phyloP scores from a whole-genome alignment of 257 asterid genomes.

The Plantago elongata region DNA sequence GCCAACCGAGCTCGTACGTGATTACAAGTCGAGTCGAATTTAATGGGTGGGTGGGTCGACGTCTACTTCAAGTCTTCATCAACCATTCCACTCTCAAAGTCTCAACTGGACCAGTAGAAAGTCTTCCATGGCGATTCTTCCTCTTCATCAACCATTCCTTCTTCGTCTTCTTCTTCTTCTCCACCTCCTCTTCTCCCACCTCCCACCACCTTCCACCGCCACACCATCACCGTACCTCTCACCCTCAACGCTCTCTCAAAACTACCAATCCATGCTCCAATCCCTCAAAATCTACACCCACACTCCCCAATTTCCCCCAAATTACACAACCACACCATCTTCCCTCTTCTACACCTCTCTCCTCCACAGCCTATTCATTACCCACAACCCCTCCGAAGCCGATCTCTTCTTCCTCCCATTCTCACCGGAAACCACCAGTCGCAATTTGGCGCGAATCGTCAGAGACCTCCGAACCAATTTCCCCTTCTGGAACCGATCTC shows the following conservation, averaged over 20 bases:
- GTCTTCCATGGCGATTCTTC: not conserved
- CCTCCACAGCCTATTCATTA: constrained; percentile 49
- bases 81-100: too few relatives aligned
- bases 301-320: constrained; percentile 36
- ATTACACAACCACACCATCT: constrained; percentile 33
- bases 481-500: constrained; percentile 83
- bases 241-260: constrained; percentile 40
- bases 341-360: constrained; percentile 61
- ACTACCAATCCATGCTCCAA: constrained; percentile 61
- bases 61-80: too few relatives aligned
- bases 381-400: constrained; percentile 56
- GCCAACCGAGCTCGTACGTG: too few relatives aligned
- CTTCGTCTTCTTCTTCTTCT: constrained; percentile 4
- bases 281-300: constrained; percentile 63
- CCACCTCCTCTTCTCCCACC: constrained; percentile 19
- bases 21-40: too few relatives aligned
- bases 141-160: too few relatives aligned
- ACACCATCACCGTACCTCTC: constrained; percentile 56
- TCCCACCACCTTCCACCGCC: constrained; percentile 22
- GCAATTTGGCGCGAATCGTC: constrained; percentile 57
- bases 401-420: constrained; percentile 77
- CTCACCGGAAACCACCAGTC: constrained; percentile 55
- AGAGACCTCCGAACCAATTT: constrained; percentile 40
- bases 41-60: too few relatives aligned
- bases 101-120: too few relatives aligned